phyloP scores from a whole-genome alignment of 1,284 basidiomycete species.

The Athelia sp. region DNA sequence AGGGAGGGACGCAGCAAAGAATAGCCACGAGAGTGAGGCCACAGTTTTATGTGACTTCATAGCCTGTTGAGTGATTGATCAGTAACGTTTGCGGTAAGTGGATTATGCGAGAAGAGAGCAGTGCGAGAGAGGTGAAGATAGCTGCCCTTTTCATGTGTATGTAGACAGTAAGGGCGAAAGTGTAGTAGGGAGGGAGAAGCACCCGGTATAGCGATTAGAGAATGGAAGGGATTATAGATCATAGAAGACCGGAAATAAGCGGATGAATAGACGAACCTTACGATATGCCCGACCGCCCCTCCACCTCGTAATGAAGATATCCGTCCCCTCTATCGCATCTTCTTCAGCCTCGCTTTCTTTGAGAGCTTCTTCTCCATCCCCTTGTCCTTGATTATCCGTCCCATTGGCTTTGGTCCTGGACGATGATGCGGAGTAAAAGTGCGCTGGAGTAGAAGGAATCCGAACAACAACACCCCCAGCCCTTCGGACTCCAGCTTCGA shows the following conservation, averaged over 20 bases:
- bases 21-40: constrained; percentile 41
- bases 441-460: no score
- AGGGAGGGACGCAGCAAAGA: background rate
- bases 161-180: no score
- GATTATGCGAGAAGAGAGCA: no score
- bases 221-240: no score
- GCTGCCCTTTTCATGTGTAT: no score
- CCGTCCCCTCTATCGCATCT: constrained; percentile 39
- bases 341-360: constrained; percentile 19
- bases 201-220: no score
- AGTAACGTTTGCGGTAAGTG: background rate
- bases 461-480: constrained; percentile 50
- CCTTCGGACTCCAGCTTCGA: constrained; percentile 52
- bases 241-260: no score
- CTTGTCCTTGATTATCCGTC: constrained; percentile 25
- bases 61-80: constrained; percentile 38
- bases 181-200: no score
- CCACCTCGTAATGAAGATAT: constrained; percentile 67
- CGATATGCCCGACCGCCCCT: constrained; percentile 67
- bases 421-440: no score
- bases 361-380: constrained; percentile 31
- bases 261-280: constrained; percentile 31
- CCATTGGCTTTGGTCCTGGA: no score
- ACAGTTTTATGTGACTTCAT: constrained; percentile 56
- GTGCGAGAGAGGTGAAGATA: background rate